Base-by-base conservation (phyloP, 2,329 filamentous ascomycete genomes). In the Sphaceloma murrayae region DNA sequence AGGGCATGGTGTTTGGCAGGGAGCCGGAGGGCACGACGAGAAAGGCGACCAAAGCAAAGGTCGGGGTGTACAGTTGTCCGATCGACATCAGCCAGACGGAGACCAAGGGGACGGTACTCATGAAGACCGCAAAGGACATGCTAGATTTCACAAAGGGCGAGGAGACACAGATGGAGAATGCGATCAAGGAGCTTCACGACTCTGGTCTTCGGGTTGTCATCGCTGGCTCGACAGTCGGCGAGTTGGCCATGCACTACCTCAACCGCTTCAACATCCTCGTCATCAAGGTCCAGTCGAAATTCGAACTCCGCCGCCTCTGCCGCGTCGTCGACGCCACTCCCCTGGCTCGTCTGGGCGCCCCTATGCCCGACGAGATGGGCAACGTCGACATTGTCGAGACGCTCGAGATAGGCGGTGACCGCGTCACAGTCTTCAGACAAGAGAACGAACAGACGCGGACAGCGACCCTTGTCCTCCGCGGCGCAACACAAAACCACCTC, bases 291-390 rank as follows among this genome's bases (percentile, higher is more conserved):
- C 78, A 96, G 58, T 94, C 87, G 69, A 98, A 98, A 68, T 98
- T 96, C 59, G 91, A 98, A 68, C 78, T 98, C 49, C 82, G 91
- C 55, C 78, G 91, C 58, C 73, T 96, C 58, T 98, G 93, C 74
- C 82, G 91, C 51, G 91, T 98, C 17, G 89, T 96, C 43, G 89
- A 89, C 51, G 91, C 91, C 46, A 95, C 91, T 10, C 91, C 91
- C n/a, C 75, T 98, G 50, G 93, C 93, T 43, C 82, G 91, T 56
- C 74, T 98, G 36, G 91, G 91, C 52, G 91, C 93, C 11, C 91
- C 91, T 33, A 98, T 98, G 91, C 91, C 93, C n/a, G 91, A 98
- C 56, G 91, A 98, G 73, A 96, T 94, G 88, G 91, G 91, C 52
- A 82, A 68, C 56, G 79, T 98, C 51, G 91, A 98, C 62, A 66